Percentiles rank a stretch among this genome's conserved stretches.
phyloP scores from a whole-genome alignment of 106 monocot species.

The Cymbidium sinense region DNA sequence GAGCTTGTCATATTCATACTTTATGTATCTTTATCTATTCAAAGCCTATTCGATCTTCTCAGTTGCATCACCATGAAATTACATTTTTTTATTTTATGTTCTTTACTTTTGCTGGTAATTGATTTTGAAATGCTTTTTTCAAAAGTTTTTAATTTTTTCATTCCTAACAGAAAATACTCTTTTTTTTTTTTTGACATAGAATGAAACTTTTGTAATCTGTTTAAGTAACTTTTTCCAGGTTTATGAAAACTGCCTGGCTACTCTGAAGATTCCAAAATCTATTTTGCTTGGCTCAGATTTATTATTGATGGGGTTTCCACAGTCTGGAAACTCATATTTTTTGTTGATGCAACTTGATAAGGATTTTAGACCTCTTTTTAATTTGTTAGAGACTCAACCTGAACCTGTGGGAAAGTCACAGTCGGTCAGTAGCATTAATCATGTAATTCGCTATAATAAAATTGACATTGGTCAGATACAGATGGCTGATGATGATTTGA shows the following conservation, averaged over 20 bases:
- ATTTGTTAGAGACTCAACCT: slow-evolving; percentile 66
- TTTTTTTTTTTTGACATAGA: neutral
- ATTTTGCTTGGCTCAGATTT: slow-evolving; percentile 60
- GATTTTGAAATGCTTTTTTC: slow-evolving; percentile 1
- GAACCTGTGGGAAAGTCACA: slow-evolving; percentile 40
- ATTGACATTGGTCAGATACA: slow-evolving; percentile 70
- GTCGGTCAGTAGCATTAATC: slow-evolving; percentile 35
- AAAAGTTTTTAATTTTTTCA: neutral
- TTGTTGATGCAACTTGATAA: slow-evolving; percentile 88
- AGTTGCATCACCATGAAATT: neutral
- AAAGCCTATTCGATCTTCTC: neutral
- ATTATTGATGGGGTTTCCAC: slow-evolving; percentile 76
- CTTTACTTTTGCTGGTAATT: neutral
- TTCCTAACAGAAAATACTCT: neutral
- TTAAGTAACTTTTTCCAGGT: slow-evolving; percentile 38
- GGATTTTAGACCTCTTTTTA: slow-evolving; percentile 76
- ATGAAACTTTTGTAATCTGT: neutral
- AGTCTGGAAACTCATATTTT: slow-evolving; percentile 76
- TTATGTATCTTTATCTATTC: neutral
- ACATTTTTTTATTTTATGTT: neutral
- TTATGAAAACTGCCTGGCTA: slow-evolving; percentile 61
- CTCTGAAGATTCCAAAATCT: slow-evolving; percentile 61
- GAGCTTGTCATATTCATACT: neutral
- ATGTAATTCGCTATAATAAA: slow-evolving; percentile 43
- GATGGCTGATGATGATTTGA: slow-evolving; percentile 72